Base-by-base conservation (phyloP, 2,329 filamentous ascomycete species). In the Arthrobotrys pseudoclavata region DNA sequence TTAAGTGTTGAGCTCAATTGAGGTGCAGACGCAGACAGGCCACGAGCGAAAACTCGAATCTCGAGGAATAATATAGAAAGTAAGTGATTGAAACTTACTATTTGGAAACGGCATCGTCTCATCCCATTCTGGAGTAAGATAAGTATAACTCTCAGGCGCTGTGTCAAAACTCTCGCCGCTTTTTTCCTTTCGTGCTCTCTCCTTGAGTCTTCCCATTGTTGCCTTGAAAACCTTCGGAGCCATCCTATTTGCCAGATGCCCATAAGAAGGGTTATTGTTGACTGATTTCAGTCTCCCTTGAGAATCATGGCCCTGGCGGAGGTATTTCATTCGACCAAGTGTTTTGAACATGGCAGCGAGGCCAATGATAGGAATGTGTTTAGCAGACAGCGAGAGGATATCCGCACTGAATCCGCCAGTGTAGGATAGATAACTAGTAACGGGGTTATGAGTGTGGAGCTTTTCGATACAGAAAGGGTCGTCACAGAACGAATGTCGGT, bases 111-210 rank as follows among this genome's bases (percentile, higher is more conserved):
- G 75, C 69, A 80, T 64, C 4, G 79, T 67, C 42, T 80, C 71
- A 47, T 80, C 79, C 79, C 77, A 80, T 24, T 79, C 76, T 15
- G 77, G 79, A 1, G 79, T 80, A n/a, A 80, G 74, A 29, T 79
- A 80, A 6, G 72, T 79, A 18, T 80, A 72, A 5, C 69, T 63
- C 22, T 79, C 74, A 2, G 77, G 79, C 26, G 45, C 22, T 1
- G 66, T 76, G 37, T 76, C 72, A 40, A 79, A 78, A 24, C 61
- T 76, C 26, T 79, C 75, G 7, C 50, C 57, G 4, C 61, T 69
- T 22, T 76, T 29, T 15, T 70, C 48, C 7, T 78, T 48, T n/a
- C 66, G 18, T 6, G 61, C 63, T 18, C 60, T 69, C 10, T 60
- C 31, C 6, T 61, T 61, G 15, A 76, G 66, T 15, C 47, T 40